phyloP scores from a whole-genome alignment of 805 yeast species.

The Saturnispora halmiae region DNA sequence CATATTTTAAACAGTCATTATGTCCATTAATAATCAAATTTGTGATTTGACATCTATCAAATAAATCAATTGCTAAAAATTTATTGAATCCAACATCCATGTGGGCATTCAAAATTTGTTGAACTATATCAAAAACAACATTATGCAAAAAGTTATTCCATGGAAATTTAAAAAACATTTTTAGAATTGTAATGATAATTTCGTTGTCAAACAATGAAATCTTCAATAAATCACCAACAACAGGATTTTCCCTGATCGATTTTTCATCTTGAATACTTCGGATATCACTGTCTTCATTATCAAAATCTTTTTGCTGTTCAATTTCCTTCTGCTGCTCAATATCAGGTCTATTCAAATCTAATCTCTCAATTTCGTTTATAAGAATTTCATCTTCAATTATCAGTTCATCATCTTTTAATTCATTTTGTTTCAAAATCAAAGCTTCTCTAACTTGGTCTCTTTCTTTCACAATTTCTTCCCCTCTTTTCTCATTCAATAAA shows the following conservation, averaged over 20 bases:
- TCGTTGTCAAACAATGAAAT: conserved; percentile 69
- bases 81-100: conserved; percentile 36
- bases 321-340: conserved; percentile 14
- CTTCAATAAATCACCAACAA: conserved; percentile 82
- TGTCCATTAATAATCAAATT: conserved; percentile 51
- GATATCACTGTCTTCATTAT: conserved; percentile 16
- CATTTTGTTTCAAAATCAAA: conserved; percentile 30
- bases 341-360: conserved; percentile 22
- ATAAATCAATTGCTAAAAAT: conserved; percentile 29
- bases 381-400: conserved; percentile 28
- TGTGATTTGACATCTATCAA: conserved; percentile 45
- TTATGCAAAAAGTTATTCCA: conserved; percentile 98
- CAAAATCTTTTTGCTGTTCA: not conserved
- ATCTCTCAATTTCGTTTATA: conserved; percentile 27
- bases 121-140: conserved; percentile 91
- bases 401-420: conserved; percentile 23
- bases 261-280: conserved; percentile 18
- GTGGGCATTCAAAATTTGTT: conserved; percentile 80
- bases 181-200: conserved; percentile 57
- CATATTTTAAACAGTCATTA: conserved; percentile 39
- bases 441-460: conserved; percentile 57
- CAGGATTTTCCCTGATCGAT: conserved; percentile 46
- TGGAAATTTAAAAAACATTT: conserved; percentile 74
- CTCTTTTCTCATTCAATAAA: conserved; percentile 65
- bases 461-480: conserved; percentile 55